Percentiles rank a stretch among this genome's conserved stretches.
Evolutionary conservation across 2,329 filamentous ascomycete genomes (phyloP).

Genomic region (Aureobasidium subglaciale): DNA sequence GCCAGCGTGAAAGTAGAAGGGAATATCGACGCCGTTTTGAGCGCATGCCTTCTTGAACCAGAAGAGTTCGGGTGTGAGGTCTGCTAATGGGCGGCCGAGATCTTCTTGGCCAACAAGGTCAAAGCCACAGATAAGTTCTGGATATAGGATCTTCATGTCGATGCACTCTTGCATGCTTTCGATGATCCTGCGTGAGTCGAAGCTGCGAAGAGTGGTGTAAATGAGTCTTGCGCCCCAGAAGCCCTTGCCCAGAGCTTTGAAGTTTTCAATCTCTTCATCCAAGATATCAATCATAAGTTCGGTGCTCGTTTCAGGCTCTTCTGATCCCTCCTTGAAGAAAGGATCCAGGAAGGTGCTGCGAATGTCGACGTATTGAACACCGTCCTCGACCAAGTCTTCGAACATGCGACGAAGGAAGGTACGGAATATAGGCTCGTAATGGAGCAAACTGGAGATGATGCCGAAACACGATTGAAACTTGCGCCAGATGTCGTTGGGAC

Average conservation of each 20-base stretch:
- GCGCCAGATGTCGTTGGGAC: constrained; percentile 74
- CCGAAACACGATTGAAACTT: constrained; percentile 77
- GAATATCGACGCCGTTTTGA: constrained; percentile 70
- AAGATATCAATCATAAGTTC: constrained; percentile 64
- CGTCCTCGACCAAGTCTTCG: constrained; percentile 66
- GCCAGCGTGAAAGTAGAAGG: constrained; percentile 94
- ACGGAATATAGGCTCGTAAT: constrained; percentile 86
- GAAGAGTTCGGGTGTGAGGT: constrained; percentile 77
- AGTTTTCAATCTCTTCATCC: constrained; percentile 69
- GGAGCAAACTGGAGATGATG: constrained; percentile 66
- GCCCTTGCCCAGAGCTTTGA: constrained; percentile 58
- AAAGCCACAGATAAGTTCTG: constrained; percentile 75
- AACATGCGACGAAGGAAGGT: constrained; percentile 67
- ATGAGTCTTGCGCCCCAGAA: constrained; percentile 86
- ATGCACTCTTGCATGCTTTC: constrained; percentile 86
- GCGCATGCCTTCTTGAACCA: constrained; percentile 88
- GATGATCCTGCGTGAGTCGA: constrained; percentile 59
- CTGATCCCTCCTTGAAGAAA: constrained; percentile 59
- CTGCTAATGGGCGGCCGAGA: constrained; percentile 63
- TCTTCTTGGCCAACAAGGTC: constrained; percentile 89
- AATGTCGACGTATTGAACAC: constrained; percentile 78
- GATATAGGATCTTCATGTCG: constrained; percentile 68
- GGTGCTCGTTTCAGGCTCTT: constrained; percentile 61
- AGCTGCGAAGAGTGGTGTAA: constrained; percentile 67
- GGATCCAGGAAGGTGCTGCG: constrained; percentile 66